Evolutionary conservation across 441 rosid species (phyloP), one percentile per base, ranked within the genome.

Genomic region (Aleurites moluccanus): DNA sequence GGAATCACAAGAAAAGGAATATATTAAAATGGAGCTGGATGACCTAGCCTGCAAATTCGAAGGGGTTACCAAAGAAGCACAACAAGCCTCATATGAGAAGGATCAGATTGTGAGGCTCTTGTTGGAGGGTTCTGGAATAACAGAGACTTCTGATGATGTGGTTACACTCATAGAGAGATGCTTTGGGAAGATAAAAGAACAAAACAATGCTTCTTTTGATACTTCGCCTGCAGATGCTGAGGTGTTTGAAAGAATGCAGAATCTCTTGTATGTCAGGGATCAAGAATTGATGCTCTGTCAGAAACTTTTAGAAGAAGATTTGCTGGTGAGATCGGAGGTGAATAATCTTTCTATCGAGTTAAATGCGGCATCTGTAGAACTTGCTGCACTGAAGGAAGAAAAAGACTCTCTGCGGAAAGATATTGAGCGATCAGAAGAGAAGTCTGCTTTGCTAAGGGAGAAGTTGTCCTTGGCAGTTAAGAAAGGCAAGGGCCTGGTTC

Each of bases 401-500:
- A 91, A 86, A 59, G 86, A 62, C 67, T 69, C 81, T 73, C 79
- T 90, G 83, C 91, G 82, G 79, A 85, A 85, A 53, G 89, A 87
- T 83, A 93, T 92, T 69, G 93, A 85, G 67, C 89, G 90, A 50
- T 87, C 93, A 65, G 97, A 92, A 84, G 98, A 91, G 83, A 95
- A 90, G 87, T 86, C 90, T 79, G 77, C 88, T 80, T 76, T 91
- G 73, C 80, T 92, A 47, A 87, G 90, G 77, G 98, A 95, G 80
- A 95, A 95, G 80, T 87, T 95, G 75, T 87, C 98, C 70, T 83
- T 90, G 92, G 97, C 98, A 69, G 90, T 94, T 78, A 94, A 92
- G 89, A 94, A 94, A 85, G 98, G 98, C 49, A 94, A 94, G 89
- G 98, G 97, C 55, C 80, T 94, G 80, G 86, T 94, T 73, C 97